Evolutionary conservation across 768 basidiomycete genomes (phyloP).

Genomic region (Rickenella mellea): DNA sequence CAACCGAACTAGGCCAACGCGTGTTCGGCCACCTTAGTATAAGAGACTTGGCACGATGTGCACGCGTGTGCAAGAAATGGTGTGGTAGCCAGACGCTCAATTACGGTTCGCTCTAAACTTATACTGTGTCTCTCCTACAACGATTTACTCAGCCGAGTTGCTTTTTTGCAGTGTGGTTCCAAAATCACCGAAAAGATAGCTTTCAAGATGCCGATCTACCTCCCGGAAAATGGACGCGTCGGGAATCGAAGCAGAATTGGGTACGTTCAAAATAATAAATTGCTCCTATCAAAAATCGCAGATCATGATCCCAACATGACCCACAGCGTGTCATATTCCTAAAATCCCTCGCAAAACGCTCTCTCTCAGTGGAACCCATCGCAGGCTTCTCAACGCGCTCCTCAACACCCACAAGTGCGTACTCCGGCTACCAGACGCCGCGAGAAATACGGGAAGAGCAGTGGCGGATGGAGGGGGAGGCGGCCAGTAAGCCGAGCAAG

Average conservation of each 20-base stretch:
- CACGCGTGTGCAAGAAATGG: slow-evolving; percentile 82
- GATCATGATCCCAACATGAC: not conserved
- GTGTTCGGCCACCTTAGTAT: slow-evolving; percentile 60
- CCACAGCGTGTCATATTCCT: slow-evolving; percentile 43
- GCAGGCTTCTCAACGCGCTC: slow-evolving; percentile 34
- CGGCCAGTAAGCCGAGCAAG: slow-evolving; percentile 51
- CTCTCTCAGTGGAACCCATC: slow-evolving; percentile 12
- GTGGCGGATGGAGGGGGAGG: slow-evolving; percentile 52
- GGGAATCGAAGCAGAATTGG: slow-evolving; percentile 94
- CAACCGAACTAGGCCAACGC: slow-evolving; percentile 73
- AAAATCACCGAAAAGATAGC: slow-evolving; percentile 79
- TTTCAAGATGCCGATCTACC: slow-evolving; percentile 75
- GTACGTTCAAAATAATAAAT: slow-evolving; percentile 24
- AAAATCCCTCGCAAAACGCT: slow-evolving; percentile 29
- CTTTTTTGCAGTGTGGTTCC: slow-evolving; percentile 74
- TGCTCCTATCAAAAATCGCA: not conserved
- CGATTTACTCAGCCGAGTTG: slow-evolving; percentile 1
- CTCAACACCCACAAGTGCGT: slow-evolving; percentile 33
- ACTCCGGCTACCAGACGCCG: slow-evolving; percentile 69
- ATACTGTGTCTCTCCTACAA: not conserved
- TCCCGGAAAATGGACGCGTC: slow-evolving; percentile 83
- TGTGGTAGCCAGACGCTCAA: slow-evolving; percentile 82
- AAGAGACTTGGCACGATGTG: slow-evolving; percentile 63
- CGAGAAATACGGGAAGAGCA: slow-evolving; percentile 70
- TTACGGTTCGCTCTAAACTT: slow-evolving; percentile 48